Evolutionary conservation across 2,329 filamentous ascomycete species (phyloP), one percentile per base, ranked within the genome.

Genomic region (Alternaria atra): DNA sequence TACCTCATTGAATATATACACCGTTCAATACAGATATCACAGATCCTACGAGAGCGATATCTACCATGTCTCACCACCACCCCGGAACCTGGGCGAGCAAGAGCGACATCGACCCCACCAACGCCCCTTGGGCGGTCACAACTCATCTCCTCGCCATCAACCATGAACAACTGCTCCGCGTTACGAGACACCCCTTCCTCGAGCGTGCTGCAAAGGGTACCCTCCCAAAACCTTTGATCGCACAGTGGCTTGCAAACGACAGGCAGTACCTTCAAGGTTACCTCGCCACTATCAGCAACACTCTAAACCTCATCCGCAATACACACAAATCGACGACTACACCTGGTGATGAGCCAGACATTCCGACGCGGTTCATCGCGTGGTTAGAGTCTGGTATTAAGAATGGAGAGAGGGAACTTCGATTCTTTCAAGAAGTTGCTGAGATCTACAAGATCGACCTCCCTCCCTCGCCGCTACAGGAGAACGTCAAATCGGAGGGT

Each of bases 201-300:
- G 57, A 64, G 5, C 67, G 55, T 13, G 75, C 75, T 25, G 75
- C 75, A 13, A 67, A 70, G 17, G 74, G 74, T 5, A 66, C 60
- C n/a, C 65, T 77, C 10, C 63, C 74, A 9, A 77, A 76, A 53
- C n/a, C 61, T 4, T 27, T 69, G 9, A 68, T 77, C n/a, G 69
- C 73, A 4, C 60, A 72, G 53, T 78, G 75, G 75, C 73, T 78
- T 15, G 73, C 73, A 43, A 75, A 77, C 34, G 75, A 78, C 42
- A 65, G 71, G 1, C 64, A 76, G 12, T 78, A 78, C 52, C 69
- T 77, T 53, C 68, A 69, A 52, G 71, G 72, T 57, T 77, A 77
- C 53, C 73, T 76, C 50, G 66, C 60, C 9, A 67, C 71, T 6
- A 67, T 66, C 29, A 73, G 68, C 20, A 48, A 70, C 34, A 71